Conservation (phyloP, 2,329 filamentous ascomycete genomes). For the Apiospora arundinis region DNA sequence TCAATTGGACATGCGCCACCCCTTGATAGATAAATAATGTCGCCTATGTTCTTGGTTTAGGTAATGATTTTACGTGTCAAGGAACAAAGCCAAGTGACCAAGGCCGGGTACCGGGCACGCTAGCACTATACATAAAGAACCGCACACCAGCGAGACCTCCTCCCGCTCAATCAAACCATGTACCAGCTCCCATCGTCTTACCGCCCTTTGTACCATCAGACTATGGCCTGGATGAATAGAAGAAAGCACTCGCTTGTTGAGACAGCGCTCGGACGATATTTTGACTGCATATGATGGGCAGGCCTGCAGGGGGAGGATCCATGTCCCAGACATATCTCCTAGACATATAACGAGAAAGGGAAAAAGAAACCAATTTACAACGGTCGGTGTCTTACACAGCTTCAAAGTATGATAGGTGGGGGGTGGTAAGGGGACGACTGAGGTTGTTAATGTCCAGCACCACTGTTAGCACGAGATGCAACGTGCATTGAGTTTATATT, state of each 20-base stretch:
- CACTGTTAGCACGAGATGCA: background rate
- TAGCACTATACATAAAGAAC: background rate
- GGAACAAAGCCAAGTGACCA: background rate
- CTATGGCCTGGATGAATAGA: slow-evolving; percentile 4
- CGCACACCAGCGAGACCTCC: background rate
- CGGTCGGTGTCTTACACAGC: slow-evolving; percentile 1
- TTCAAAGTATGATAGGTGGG: slow-evolving; percentile 3
- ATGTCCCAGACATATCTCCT: background rate
- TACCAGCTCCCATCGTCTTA: background rate
- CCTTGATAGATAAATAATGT: background rate
- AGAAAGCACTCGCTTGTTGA: slow-evolving; percentile 10
- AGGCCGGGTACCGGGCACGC: background rate
- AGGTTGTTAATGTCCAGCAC: background rate
- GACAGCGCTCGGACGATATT: background rate
- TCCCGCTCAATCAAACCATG: background rate
- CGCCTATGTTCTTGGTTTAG: background rate
- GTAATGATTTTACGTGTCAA: slow-evolving; percentile 5
- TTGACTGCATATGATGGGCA: slow-evolving; percentile 11
- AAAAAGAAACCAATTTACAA: slow-evolving; percentile 7
- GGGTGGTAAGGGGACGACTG: background rate
- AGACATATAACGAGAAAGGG: slow-evolving; percentile 7
- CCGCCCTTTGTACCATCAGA: slow-evolving; percentile 13
- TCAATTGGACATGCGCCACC: background rate
- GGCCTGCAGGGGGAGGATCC: background rate
- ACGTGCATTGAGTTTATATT: background rate